A percentile compares a stretch with the other conserved stretches of the same genome.
Conservation (phyloP, 805 yeast species). For the Lipomyces chichibuensis region DNA sequence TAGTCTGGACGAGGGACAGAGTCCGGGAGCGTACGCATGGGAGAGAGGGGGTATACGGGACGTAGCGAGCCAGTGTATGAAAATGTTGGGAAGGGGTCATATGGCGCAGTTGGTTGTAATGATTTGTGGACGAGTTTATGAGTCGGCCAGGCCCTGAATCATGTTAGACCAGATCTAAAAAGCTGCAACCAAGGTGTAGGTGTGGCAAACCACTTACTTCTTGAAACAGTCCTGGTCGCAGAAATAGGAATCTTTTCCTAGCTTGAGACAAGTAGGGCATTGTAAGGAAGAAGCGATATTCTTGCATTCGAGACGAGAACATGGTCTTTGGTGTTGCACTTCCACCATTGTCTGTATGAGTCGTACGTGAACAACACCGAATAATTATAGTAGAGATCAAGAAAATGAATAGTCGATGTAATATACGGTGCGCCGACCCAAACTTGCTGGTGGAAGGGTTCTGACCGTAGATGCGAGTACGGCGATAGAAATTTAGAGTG, state of each 20-base stretch:
- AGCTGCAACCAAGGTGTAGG: not conserved
- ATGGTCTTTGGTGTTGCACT: not conserved
- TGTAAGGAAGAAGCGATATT: constrained; percentile 78
- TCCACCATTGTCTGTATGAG: not conserved
- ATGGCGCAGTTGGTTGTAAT: constrained; percentile 41
- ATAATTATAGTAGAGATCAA: not conserved
- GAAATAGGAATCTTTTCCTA: constrained; percentile 62
- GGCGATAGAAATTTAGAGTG: too few species aligned
- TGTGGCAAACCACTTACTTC: constrained; percentile 15
- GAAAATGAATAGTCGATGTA: not conserved
- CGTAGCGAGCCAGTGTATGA: constrained; percentile 73
- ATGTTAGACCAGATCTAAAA: not conserved
- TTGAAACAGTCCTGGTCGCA: constrained; percentile 86
- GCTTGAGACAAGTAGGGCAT: constrained; percentile 90
- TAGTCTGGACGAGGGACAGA: constrained; percentile 80
- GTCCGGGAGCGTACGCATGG: constrained; percentile 71
- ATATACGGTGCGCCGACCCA: too few species aligned
- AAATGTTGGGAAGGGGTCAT: constrained; percentile 85
- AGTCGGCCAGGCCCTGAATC: constrained; percentile 23
- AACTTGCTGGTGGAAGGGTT: too few species aligned
- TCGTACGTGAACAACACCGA: not conserved
- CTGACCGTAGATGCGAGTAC: too few species aligned
- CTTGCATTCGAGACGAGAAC: constrained; percentile 41
- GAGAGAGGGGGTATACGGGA: constrained; percentile 80
- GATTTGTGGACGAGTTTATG: constrained; percentile 63